Percentiles rank a stretch among this genome's conserved stretches.
Conservation (phyloP, 2,329 filamentous ascomycete species). For the Arachnomyces sp. region DNA sequence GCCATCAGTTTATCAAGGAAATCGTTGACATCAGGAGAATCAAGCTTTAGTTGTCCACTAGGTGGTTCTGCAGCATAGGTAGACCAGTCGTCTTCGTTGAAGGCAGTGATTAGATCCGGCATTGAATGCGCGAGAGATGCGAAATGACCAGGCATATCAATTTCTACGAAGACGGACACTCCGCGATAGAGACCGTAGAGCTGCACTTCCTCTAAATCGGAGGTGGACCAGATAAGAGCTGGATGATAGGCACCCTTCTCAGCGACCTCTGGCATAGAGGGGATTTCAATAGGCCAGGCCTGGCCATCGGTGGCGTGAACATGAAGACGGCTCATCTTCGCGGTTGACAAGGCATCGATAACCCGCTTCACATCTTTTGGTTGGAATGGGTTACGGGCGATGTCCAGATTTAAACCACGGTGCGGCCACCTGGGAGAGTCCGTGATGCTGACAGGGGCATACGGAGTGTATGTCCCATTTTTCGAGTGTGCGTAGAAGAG, state of each 20-base stretch:
- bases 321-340: constrained; percentile 44
- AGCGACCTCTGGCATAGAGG: constrained; percentile 63
- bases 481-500: constrained; percentile 22
- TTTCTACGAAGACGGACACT: constrained; percentile 65
- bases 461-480: constrained; percentile 53
- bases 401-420: constrained; percentile 73
- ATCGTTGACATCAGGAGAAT: constrained; percentile 59
- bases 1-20: constrained; percentile 66
- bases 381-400: constrained; percentile 64
- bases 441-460: constrained; percentile 63
- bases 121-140: constrained; percentile 58
- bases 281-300: constrained; percentile 65
- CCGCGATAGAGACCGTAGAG: constrained; percentile 62
- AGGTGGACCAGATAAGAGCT: constrained; percentile 59
- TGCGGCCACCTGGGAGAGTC: constrained; percentile 69
- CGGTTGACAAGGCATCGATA: constrained; percentile 60
- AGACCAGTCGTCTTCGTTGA: constrained; percentile 46
- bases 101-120: constrained; percentile 65
- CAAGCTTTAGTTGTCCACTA: constrained; percentile 64
- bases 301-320: constrained; percentile 43
- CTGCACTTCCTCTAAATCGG: constrained; percentile 60
- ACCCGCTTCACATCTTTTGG: constrained; percentile 62
- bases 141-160: constrained; percentile 76
- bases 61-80: constrained; percentile 50
- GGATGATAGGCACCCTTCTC: constrained; percentile 65